These are phyloP conservation scores for Filobasidium uniguttulatum DNA, from an alignment of 1,284 basidiomycete genomes.

Conservation along the genomic window DNA sequence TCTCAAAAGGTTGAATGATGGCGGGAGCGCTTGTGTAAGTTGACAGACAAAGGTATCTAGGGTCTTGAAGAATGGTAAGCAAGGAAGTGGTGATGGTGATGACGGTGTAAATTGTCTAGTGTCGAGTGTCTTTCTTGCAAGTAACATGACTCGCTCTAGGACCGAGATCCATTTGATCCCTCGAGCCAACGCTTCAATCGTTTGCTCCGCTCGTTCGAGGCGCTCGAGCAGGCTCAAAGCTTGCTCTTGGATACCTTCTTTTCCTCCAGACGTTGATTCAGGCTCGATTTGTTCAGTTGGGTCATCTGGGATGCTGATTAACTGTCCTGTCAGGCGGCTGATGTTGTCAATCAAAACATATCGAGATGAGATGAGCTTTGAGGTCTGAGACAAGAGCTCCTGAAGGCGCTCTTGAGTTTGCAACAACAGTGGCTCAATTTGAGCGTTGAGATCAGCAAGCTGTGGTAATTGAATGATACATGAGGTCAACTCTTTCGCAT, in stretches of 20 bases:
- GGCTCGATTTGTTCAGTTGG: background rate
- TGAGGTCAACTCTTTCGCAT: background rate
- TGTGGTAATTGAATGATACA: background rate
- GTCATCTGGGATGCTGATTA: slow-evolving; percentile 13
- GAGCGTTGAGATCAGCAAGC: background rate
- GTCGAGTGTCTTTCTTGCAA: slow-evolving; percentile 43
- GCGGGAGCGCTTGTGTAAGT: slow-evolving; percentile 31
- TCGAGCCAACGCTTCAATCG: slow-evolving; percentile 56
- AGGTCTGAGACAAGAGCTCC: slow-evolving; percentile 46
- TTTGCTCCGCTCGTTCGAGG: slow-evolving; percentile 62
- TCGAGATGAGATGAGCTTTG: slow-evolving; percentile 57
- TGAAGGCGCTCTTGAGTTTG: slow-evolving; percentile 21
- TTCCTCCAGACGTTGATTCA: background rate
- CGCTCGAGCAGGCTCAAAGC: slow-evolving; percentile 35
- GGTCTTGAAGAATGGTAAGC: slow-evolving; percentile 46
- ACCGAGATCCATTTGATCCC: slow-evolving; percentile 62
- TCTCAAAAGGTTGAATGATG: slow-evolving; percentile 40
- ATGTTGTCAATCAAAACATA: slow-evolving; percentile 43
- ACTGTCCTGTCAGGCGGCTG: slow-evolving; percentile 21
- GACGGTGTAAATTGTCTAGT: slow-evolving; percentile 34
- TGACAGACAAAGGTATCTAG: slow-evolving; percentile 51
- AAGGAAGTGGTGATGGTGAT: slow-evolving; percentile 32
- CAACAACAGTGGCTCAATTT: background rate
- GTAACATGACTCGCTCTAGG: slow-evolving; percentile 52
- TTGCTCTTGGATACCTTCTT: background rate